Evolutionary conservation across 805 yeast genomes (phyloP), one percentile per base, ranked within the genome.

Genomic region (Candida tibetensis): DNA sequence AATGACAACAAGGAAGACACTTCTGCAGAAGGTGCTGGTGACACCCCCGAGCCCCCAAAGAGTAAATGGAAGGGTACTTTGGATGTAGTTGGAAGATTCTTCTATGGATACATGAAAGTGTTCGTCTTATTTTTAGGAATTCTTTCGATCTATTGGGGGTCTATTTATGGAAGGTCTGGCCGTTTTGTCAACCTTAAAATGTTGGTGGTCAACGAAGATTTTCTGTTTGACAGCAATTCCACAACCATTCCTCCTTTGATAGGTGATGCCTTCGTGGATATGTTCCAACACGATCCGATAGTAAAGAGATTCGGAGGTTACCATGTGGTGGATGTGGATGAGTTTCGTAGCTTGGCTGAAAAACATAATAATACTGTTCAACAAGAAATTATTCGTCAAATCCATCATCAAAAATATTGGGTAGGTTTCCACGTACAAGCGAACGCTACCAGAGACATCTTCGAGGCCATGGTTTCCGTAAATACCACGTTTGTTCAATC

Each of bases 111-210:
- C 36, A 32, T 57, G 32, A 32, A 41, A 30, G 39, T 60, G 19
- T 48, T 56, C 40, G 30, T 39, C 34, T 30, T 52, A 28, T 58
- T 61, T 31, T 47, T 66, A 17, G 63, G 55, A 4, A 45, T 66
- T 4, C 58, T 68, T 32, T 58, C 70, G 9, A 52, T 68, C 21
- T 68, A 68, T 43, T 68, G 74, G 74, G 74, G 71, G 5, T 53
- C 71, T 12, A 41, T 57, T 39, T 65, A 56, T 47, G 45, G 47
- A 4, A 54, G 72, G 28, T 44, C 52, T 27, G 34, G 34, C 14
- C 53, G 72, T 10, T 48, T 62, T 15, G 42, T 36, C 29, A 64
- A 68, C 47, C 51, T 68, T 50, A 47, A 48, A 32, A 57, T 63
- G 59, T 53, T 68, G 48, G 67, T 66, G 9, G 69, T 66, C 2